phyloP scores from a whole-genome alignment of 164 flowering plant species.

The Pachysandra terminalis region DNA sequence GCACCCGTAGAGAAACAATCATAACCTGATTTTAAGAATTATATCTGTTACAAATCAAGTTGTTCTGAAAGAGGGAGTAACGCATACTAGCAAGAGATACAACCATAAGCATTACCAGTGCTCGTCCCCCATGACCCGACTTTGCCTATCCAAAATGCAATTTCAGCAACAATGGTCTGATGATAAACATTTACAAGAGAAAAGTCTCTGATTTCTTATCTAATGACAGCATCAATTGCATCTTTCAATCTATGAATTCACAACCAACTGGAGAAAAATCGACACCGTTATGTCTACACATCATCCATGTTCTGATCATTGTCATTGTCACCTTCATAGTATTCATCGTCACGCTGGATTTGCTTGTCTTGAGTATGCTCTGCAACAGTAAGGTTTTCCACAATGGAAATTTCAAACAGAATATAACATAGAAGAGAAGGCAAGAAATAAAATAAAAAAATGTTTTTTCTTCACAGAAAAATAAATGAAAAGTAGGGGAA shows the following conservation, averaged over 20 bases:
- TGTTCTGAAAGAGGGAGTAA: no score
- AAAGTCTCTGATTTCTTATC: neutral
- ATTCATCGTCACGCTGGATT: constrained; percentile 91
- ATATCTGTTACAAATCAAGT: no score
- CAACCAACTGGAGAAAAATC: neutral
- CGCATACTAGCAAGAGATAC: no score
- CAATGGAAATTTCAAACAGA: neutral
- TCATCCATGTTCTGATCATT: constrained; percentile 76
- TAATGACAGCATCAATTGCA: neutral
- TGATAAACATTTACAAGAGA: neutral
- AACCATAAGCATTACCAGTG: no score
- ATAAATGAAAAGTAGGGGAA: no score
- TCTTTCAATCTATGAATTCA: neutral
- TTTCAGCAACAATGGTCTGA: neutral
- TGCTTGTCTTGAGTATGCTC: constrained; percentile 92
- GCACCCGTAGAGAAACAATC: no score
- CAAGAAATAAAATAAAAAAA: neutral
- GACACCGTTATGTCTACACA: constrained; percentile 17
- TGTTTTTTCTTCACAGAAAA: no score
- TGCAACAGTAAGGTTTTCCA: constrained; percentile 24
- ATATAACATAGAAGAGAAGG: neutral
- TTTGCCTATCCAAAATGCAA: neutral
- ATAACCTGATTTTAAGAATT: no score
- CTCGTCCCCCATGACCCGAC: no score
- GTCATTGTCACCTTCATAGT: constrained; percentile 89